A percentile compares a stretch with the other conserved stretches of the same genome.
Evolutionary conservation across 2,329 filamentous ascomycete species (phyloP).

Genomic region (Camillea tinctor): DNA sequence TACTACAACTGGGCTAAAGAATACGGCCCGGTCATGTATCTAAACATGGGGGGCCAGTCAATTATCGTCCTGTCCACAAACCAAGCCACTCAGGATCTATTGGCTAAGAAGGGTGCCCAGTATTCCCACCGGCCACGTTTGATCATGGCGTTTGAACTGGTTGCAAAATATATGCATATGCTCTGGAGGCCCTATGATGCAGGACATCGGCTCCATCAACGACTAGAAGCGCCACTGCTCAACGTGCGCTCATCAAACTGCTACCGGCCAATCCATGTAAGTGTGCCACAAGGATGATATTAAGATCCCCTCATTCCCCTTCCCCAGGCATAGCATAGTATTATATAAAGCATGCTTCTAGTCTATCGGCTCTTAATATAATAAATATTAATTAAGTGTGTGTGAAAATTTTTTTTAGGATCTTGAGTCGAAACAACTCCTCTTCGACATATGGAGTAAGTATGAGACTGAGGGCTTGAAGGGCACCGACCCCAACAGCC

Average conservation of each 20-base stretch:
- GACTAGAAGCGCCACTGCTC: slow-evolving; percentile 37
- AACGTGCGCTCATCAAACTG: slow-evolving; percentile 28
- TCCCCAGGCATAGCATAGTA: background rate
- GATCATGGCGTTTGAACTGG: slow-evolving; percentile 33
- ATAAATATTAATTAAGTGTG: background rate
- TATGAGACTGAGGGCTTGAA: slow-evolving; percentile 21
- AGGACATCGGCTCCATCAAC: slow-evolving; percentile 38
- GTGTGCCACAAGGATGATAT: background rate
- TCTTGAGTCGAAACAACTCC: slow-evolving; percentile 44
- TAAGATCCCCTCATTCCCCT: background rate
- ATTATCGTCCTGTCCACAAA: slow-evolving; percentile 12
- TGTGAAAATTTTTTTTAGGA: slow-evolving; percentile 31
- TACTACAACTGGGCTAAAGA: slow-evolving; percentile 16
- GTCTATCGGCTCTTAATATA: background rate
- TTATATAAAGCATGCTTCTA: background rate
- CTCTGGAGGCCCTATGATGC: slow-evolving; percentile 32
- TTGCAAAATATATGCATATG: slow-evolving; percentile 34
- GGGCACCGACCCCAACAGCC: slow-evolving; percentile 29
- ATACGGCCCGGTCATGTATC: slow-evolving; percentile 16
- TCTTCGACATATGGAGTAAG: slow-evolving; percentile 39
- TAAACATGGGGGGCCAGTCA: slow-evolving; percentile 17
- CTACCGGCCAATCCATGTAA: slow-evolving; percentile 39
- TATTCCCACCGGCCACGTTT: slow-evolving; percentile 23
- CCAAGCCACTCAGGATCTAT: slow-evolving; percentile 13
- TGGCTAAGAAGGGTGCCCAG: slow-evolving; percentile 10